phyloP scores from a whole-genome alignment of 768 basidiomycete species.

The Trametopsis cervina region DNA sequence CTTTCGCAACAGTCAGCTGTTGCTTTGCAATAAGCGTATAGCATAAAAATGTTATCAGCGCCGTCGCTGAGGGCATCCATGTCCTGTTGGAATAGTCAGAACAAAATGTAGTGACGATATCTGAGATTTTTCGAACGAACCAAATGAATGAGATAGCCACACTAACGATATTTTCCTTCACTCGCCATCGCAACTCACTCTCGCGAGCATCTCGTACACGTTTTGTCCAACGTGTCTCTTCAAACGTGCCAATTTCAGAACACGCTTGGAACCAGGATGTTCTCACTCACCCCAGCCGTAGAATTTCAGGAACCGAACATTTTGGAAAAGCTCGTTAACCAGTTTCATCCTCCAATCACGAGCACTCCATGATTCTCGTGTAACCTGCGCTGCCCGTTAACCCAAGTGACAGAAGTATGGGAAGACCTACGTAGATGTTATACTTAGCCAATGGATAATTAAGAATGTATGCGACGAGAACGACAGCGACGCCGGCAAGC shows the following conservation, averaged over 20 bases:
- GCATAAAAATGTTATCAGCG: slow-evolving; percentile 54
- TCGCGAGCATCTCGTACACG: slow-evolving; percentile 39
- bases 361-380: slow-evolving; percentile 51
- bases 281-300: slow-evolving; percentile 61
- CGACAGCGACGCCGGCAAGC: slow-evolving; percentile 60
- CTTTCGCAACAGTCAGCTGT: slow-evolving; percentile 68
- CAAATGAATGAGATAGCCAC: slow-evolving; percentile 65
- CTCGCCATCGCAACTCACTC: slow-evolving; percentile 58
- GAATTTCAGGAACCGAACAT: slow-evolving; percentile 66
- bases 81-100: slow-evolving; percentile 35
- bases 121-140: slow-evolving; percentile 24
- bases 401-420: not conserved
- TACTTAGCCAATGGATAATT: slow-evolving; percentile 66
- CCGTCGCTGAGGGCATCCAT: slow-evolving; percentile 68
- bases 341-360: slow-evolving; percentile 62
- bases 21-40: slow-evolving; percentile 62
- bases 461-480: slow-evolving; percentile 51
- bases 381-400: slow-evolving; percentile 34
- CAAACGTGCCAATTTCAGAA: not conserved
- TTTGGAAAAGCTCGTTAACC: slow-evolving; percentile 73
- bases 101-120: not conserved
- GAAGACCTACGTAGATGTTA: slow-evolving; percentile 46
- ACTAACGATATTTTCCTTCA: slow-evolving; percentile 55
- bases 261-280: not conserved
- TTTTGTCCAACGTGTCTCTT: slow-evolving; percentile 21